Base-by-base conservation (phyloP, 75 land plant species). In the Ceratopteris richardii region DNA sequence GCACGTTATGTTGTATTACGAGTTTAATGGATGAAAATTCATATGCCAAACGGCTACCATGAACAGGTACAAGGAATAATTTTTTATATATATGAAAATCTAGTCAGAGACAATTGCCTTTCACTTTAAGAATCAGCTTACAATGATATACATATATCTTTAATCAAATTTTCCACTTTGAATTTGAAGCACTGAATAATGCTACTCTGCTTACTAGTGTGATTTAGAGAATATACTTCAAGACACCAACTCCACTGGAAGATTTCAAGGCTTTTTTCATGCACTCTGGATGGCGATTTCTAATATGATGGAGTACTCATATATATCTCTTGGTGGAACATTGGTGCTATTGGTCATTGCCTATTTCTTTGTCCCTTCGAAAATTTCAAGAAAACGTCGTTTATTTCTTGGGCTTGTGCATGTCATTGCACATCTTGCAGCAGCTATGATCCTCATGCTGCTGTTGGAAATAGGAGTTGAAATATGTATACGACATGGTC, bases 381-480 rank as follows among this genome's bases (percentile, higher is more conserved):
- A 89, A 73, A 54, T 79, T 24, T 86, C 98, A 36, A 60, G 81
- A 16, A 80, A 72, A 73, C 74, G 66, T 55, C 73, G 85, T 27
- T 68, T 65, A 26, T 54, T 83, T 6, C 81, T 89, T 65, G 98
- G 96, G 21, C 22, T 81, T 30, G 70, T 94, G 41, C 98, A 94
- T 75, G 74, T 83, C 63, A 73, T 77, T 66, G 85, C 84, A 20
- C 98, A 94, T 62, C 72, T 94, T 16, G 63, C 81, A 50, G 80
- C 94, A 51, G 96, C 98, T 23, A 70, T 89, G 29, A 58, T 79
- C 47, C 74, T 85, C 14, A 85, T 94, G 98, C n/a, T 94, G 55
- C 75, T 94, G 22, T 31, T 94, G 71, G 98, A 94, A 72, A 59
- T 94, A 57, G 96, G 85, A 25, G 60, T 94, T 56, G 98, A 94